phyloP scores from a whole-genome alignment of 306 rosid species.

The Cucumis sativus region DNA sequence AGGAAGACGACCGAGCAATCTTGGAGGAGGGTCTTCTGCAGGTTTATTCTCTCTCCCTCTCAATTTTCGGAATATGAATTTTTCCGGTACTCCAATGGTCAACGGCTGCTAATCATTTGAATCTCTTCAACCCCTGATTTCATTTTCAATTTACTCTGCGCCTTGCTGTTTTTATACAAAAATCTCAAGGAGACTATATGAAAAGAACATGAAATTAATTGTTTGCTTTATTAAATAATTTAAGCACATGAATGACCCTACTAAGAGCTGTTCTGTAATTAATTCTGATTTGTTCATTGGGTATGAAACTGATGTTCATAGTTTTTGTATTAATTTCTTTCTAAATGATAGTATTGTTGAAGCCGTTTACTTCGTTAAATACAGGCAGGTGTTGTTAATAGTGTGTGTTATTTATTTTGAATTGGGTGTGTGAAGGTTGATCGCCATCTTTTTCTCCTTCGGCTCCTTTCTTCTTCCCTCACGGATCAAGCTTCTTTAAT shows the following conservation, averaged over 20 bases:
- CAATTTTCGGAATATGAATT: background rate
- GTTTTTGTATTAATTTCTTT: background rate
- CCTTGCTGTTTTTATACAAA: background rate
- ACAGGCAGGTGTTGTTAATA: background rate
- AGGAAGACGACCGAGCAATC: conserved; percentile 23
- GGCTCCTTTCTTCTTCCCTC: background rate
- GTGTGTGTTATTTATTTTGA: background rate
- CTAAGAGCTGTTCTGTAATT: background rate
- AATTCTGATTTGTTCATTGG: background rate
- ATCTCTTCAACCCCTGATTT: background rate
- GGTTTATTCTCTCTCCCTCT: conserved; percentile 15
- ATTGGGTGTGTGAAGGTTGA: background rate
- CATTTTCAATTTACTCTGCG: background rate
- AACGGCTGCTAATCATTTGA: background rate
- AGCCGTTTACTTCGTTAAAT: background rate
- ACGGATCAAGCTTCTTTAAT: background rate
- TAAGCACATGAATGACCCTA: background rate
- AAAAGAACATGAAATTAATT: background rate
- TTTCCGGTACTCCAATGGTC: background rate
- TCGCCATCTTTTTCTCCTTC: background rate
- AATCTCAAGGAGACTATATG: background rate
- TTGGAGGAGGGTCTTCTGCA: conserved; percentile 36
- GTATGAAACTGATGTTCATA: background rate
- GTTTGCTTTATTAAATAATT: background rate
- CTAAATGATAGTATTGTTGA: background rate